Evolutionary conservation across 2,329 filamentous ascomycete genomes (phyloP).

Genomic region (Fusarium beomiforme): DNA sequence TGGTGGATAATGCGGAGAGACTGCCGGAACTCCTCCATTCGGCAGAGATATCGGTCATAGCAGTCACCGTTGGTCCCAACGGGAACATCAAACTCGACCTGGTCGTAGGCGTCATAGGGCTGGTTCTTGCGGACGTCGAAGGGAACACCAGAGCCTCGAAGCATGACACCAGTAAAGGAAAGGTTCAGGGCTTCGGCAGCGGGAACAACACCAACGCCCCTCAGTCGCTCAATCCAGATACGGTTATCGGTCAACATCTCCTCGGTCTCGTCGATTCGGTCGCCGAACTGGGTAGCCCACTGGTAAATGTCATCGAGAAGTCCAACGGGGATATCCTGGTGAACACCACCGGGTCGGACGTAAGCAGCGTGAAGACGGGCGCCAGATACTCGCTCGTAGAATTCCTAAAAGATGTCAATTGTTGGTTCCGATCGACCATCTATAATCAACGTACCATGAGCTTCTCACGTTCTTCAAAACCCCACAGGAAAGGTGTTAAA

Average conservation of each 20-base stretch:
- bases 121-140: constrained; percentile 97
- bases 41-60: constrained; percentile 98
- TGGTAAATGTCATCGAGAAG: constrained; percentile 99
- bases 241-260: constrained; percentile 99
- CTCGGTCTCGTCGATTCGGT: constrained; percentile 98
- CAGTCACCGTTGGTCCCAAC: constrained; percentile 98
- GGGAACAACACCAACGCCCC: constrained; percentile 89
- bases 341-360: constrained; percentile 94
- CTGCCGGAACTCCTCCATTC: constrained; percentile 99
- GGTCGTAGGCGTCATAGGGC: constrained; percentile 96
- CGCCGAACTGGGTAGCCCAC: constrained; percentile 98
- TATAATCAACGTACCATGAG: constrained; percentile 79
- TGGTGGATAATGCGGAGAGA: constrained; percentile 98
- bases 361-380: constrained; percentile 98
- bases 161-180: constrained; percentile 96
- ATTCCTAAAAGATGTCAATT: constrained; percentile 73
- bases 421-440: not conserved
- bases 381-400: constrained; percentile 98
- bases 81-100: constrained; percentile 98
- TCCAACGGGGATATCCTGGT: constrained; percentile 92
- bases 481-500: constrained; percentile 98
- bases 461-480: constrained; percentile 99
- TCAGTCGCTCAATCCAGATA: constrained; percentile 95
- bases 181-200: constrained; percentile 97
- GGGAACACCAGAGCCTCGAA: constrained; percentile 93